Percentiles rank a stretch among this genome's conserved stretches.
phyloP scores from a whole-genome alignment of 2,329 filamentous ascomycete species.

The Aspergillus sojae region DNA sequence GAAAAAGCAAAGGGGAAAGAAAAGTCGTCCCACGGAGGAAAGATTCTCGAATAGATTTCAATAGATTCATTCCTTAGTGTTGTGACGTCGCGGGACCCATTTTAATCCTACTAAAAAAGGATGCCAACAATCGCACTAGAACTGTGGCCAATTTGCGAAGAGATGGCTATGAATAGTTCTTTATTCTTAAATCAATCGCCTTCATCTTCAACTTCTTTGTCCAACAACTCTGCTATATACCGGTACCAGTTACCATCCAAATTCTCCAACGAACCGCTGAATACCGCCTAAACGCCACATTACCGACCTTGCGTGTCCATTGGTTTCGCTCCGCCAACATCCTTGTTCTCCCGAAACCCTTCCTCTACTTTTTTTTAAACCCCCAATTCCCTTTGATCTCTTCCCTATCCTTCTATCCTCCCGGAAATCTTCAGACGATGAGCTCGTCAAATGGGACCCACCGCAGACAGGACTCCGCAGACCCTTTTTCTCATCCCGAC shows the following conservation, averaged over 20 bases:
- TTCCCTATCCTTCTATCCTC: not conserved
- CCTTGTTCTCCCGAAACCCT: constrained; percentile 8
- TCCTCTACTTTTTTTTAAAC: not conserved
- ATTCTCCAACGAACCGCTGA: not conserved
- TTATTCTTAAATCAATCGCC: not conserved
- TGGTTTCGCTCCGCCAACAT: constrained; percentile 7
- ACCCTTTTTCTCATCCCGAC: constrained; percentile 61
- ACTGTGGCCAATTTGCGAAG: not conserved
- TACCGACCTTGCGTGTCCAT: constrained; percentile 7
- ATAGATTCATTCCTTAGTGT: not conserved
- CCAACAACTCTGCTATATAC: not conserved
- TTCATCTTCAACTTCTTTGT: not conserved
- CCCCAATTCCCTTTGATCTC: not conserved
- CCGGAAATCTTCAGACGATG: constrained; percentile 33
- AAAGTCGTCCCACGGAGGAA: not conserved
- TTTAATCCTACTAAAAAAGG: constrained; percentile 1
- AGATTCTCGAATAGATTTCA: not conserved
- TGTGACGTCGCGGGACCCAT: constrained; percentile 4
- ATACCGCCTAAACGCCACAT: constrained; percentile 8
- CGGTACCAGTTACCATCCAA: not conserved
- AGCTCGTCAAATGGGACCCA: constrained; percentile 44
- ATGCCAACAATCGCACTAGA: not conserved
- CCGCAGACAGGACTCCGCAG: constrained; percentile 47
- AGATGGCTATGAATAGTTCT: not conserved
- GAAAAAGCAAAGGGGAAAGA: not conserved